These are phyloP conservation scores for Globisporangium takayamanum DNA, from an alignment of 352 stramenopile species.

Conservation along the genomic window DNA sequence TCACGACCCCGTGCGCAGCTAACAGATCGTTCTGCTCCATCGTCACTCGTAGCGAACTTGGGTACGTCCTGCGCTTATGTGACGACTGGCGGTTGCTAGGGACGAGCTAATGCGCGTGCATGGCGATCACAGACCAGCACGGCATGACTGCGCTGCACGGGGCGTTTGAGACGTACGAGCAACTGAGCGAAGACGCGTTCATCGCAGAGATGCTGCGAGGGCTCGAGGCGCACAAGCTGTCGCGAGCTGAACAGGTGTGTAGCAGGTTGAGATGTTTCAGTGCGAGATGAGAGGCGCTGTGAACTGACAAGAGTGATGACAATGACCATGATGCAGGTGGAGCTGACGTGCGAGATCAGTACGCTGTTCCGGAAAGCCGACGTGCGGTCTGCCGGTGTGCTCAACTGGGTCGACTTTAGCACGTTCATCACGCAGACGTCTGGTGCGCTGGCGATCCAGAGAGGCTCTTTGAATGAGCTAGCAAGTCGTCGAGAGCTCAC, in stretches of 20 bases:
- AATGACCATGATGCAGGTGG: conserved; percentile 17
- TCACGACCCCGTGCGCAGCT: not conserved
- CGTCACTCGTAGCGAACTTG: conserved; percentile 9
- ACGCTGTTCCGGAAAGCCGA: conserved; percentile 37
- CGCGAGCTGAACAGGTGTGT: conserved; percentile 22
- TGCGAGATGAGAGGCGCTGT: not conserved
- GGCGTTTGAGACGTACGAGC: conserved; percentile 27
- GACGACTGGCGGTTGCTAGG: not conserved
- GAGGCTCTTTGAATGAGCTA: too few relatives aligned
- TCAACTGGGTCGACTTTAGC: conserved; percentile 46
- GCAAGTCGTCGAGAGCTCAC: not conserved
- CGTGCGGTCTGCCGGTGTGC: conserved; percentile 17
- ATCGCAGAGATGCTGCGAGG: conserved; percentile 25
- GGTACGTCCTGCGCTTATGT: not conserved
- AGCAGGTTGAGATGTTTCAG: not conserved
- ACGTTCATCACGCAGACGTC: conserved; percentile 31
- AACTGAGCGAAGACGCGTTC: conserved; percentile 40
- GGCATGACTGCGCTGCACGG: conserved; percentile 28
- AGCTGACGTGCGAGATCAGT: conserved; percentile 25
- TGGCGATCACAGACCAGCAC: conserved; percentile 23
- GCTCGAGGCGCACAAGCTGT: conserved; percentile 15
- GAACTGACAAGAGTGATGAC: not conserved
- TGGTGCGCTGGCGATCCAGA: conserved; percentile 15
- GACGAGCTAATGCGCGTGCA: not conserved
- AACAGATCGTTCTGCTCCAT: not conserved